phyloP scores from a whole-genome alignment of 2,329 filamentous ascomycete genomes.

The Alternaria triticimaculans region DNA sequence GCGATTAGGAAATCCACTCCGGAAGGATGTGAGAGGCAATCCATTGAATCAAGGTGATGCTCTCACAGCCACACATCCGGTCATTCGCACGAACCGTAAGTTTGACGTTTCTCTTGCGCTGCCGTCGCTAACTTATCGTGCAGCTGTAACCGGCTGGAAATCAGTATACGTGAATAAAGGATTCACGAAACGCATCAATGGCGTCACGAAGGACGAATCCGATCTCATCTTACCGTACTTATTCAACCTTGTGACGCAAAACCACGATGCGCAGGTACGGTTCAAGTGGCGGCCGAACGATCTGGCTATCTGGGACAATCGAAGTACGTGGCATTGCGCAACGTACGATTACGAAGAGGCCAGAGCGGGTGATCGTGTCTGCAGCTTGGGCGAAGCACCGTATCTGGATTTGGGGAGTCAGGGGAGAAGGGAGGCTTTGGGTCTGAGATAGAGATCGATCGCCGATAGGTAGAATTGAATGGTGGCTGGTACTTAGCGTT shows the following conservation, averaged over 20 bases:
- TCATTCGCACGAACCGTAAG: constrained; percentile 65
- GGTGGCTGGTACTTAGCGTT: not conserved
- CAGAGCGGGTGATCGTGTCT: constrained; percentile 59
- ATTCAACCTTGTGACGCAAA: constrained; percentile 55
- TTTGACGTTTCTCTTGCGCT: not conserved
- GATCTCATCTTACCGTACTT: constrained; percentile 52
- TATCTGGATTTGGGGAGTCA: constrained; percentile 60
- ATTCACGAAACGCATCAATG: constrained; percentile 53
- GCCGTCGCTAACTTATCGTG: not conserved
- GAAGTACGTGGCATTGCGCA: constrained; percentile 64
- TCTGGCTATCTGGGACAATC: constrained; percentile 71
- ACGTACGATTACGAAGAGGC: constrained; percentile 67
- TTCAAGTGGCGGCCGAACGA: constrained; percentile 53
- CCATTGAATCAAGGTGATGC: constrained; percentile 62
- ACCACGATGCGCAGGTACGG: constrained; percentile 61
- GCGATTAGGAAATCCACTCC: constrained; percentile 34
- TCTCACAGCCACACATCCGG: constrained; percentile 61
- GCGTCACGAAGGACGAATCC: constrained; percentile 54
- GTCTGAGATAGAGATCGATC: not conserved
- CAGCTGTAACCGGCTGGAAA: constrained; percentile 68
- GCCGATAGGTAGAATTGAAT: not conserved
- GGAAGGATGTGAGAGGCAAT: constrained; percentile 50
- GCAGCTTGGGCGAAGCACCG: constrained; percentile 64
- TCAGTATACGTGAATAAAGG: constrained; percentile 45
- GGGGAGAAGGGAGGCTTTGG: constrained; percentile 5